Evolutionary conservation across 805 yeast species (phyloP), one percentile per base, ranked within the genome.

Genomic region (Yamadazyma nakazawae): DNA sequence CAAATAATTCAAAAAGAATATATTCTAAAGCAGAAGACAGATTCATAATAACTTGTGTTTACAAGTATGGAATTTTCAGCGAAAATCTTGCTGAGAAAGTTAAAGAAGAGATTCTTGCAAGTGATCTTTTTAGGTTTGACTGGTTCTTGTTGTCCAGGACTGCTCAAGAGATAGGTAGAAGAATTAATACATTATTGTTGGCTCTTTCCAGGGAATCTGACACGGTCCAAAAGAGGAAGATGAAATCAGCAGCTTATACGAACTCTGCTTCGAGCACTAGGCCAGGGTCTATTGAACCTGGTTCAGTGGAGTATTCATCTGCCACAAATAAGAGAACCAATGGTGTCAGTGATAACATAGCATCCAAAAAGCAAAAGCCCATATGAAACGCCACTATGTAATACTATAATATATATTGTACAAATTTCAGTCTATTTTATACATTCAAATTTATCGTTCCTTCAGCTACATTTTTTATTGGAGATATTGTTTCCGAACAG

Each of bases 1-100:
- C 91, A n/a, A 86, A 85, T 59, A 86, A 85, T 60, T 85, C 94
- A 11, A 85, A 86, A 57, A 68, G 90, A 54, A 75, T 85, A 8
- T 87, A 84, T 56, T 80, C 87, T 8, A 78, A 79, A 28, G 62
- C 75, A 0, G 95, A 87, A 58, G 96, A 87, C 58, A 72, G 88
- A 44, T 87, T 82, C 54, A 67, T 87, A 21, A 59, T 87, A 42
- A 55, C 76, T 25, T 76, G 80, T 45, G 84, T 84, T 0, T 74
- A 83, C 61, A 82, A 82, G 54, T 74, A 78, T 53, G 96, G 96
- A 0, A 61, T 86, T 21, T 70, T 78, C 56, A 68, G 79, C 39
- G 83, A 80, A 19, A 74, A 78, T 44, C 66, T 86, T 36, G 78
- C 75, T 51, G 90, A 86, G 51, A 75, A 73, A 54, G 76, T 87